A percentile compares a stretch with the other conserved stretches of the same genome.
Conservation (phyloP, 495 filamentous ascomycete species). For the Lasiosphaeris hirsuta region DNA sequence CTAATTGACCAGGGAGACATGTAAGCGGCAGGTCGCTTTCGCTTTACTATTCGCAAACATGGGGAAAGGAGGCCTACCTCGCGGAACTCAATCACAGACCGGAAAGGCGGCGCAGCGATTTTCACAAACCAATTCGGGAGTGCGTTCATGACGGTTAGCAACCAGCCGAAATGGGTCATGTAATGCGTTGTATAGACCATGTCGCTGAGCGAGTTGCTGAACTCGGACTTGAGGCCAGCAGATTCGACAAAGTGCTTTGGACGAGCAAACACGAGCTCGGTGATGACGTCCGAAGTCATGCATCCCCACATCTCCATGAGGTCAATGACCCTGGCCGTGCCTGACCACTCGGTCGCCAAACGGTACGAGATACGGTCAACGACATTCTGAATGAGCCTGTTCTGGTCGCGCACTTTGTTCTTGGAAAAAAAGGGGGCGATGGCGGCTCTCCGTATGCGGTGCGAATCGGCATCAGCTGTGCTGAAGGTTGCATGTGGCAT, state of each 20-base stretch:
- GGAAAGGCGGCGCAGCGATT: background rate
- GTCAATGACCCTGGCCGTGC: background rate
- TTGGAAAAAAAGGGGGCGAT: conserved; percentile 5
- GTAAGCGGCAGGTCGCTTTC: too few relatives aligned
- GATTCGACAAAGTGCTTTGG: background rate
- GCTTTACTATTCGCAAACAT: too few relatives aligned
- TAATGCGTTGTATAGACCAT: background rate
- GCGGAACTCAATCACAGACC: background rate
- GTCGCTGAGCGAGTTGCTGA: background rate
- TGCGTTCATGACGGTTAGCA: background rate
- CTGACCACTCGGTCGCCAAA: background rate
- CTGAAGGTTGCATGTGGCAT: background rate
- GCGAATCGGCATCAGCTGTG: conserved; percentile 1
- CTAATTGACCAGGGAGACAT: background rate
- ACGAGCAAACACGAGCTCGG: background rate
- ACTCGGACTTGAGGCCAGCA: background rate
- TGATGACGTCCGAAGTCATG: conserved; percentile 5
- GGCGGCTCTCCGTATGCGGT: background rate
- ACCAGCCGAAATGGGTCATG: background rate
- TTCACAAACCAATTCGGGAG: conserved; percentile 2
- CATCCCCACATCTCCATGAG: background rate
- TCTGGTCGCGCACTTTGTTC: background rate
- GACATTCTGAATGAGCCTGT: background rate
- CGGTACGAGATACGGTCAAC: background rate
- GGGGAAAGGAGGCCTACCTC: background rate